Evolutionary conservation across 352 stramenopile species (phyloP).

Genomic region (Phytophthora pseudosyringae): DNA sequence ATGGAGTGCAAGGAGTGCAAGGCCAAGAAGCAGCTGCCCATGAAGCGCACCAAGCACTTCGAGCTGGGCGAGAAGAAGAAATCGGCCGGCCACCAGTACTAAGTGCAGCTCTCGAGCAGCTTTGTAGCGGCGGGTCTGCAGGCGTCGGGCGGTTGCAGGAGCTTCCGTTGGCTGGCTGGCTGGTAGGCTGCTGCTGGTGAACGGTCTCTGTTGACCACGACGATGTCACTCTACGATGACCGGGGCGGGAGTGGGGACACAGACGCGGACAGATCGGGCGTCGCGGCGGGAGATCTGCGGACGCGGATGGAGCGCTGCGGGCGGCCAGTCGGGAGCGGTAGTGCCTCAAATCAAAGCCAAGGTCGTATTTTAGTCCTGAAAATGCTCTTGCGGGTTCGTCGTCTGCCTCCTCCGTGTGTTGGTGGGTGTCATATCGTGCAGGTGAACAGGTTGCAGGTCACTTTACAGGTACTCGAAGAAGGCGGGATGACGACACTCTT

Average conservation of each 20-base stretch:
- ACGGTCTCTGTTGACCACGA: constrained; percentile 26
- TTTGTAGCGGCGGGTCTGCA: constrained; percentile 21
- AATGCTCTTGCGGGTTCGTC: neutral
- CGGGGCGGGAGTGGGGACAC: constrained; percentile 12
- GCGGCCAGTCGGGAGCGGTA: constrained; percentile 21
- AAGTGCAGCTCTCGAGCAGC: constrained; percentile 74
- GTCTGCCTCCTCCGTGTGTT: neutral
- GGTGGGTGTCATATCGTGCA: neutral
- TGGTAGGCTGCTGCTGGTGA: constrained; percentile 1
- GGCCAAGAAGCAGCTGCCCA: constrained; percentile 98
- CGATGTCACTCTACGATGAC: constrained; percentile 35
- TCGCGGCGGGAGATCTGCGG: constrained; percentile 16
- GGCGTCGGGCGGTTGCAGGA: constrained; percentile 1
- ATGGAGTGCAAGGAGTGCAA: constrained; percentile 99
- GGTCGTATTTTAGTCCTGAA: constrained; percentile 65
- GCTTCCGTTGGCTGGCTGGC: constrained; percentile 17
- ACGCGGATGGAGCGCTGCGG: constrained; percentile 19
- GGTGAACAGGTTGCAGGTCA: neutral
- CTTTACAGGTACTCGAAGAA: too few relatives aligned
- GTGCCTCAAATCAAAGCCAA: constrained; percentile 58
- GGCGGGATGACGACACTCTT: too few relatives aligned
- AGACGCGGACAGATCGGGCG: constrained; percentile 1
- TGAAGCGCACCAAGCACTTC: constrained; percentile 99
- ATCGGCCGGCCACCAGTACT: constrained; percentile 97
- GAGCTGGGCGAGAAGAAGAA: constrained; percentile 99